Evolutionary conservation across 2,329 filamentous ascomycete species (phyloP).

Genomic region (Beauveria scarabaeidicola): DNA sequence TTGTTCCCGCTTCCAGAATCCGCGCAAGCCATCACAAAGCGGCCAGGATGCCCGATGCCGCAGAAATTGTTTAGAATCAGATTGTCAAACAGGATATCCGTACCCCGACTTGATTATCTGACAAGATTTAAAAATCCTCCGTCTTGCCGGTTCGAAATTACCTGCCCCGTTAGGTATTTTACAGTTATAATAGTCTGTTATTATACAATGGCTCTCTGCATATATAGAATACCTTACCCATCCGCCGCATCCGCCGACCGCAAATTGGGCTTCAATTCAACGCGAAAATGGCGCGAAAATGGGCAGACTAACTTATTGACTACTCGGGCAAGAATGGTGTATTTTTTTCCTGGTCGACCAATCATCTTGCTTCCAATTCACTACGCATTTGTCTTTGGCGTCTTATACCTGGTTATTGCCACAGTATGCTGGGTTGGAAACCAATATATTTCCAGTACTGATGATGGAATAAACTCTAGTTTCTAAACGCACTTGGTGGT

Average conservation of each 20-base stretch:
- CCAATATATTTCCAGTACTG: background rate
- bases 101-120: background rate
- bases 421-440: slow-evolving; percentile 1
- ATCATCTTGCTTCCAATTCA: background rate
- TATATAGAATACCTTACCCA: background rate
- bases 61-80: background rate
- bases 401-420: slow-evolving; percentile 7
- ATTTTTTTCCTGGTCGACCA: background rate
- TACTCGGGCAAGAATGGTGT: background rate
- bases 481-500: background rate
- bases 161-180: background rate
- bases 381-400: slow-evolving; percentile 3
- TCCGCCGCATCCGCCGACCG: background rate
- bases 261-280: background rate
- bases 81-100: too few relatives aligned
- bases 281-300: too few relatives aligned
- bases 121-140: background rate
- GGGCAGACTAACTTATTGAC: too few relatives aligned
- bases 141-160: background rate
- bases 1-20: too few relatives aligned
- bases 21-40: background rate
- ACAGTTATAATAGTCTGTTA: background rate
- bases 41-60: background rate
- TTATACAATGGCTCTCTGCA: background rate
- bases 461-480: background rate